A percentile compares a stretch with the other conserved stretches of the same genome.
phyloP scores from a whole-genome alignment of 1,284 basidiomycete species.

The Tilletia caries region DNA sequence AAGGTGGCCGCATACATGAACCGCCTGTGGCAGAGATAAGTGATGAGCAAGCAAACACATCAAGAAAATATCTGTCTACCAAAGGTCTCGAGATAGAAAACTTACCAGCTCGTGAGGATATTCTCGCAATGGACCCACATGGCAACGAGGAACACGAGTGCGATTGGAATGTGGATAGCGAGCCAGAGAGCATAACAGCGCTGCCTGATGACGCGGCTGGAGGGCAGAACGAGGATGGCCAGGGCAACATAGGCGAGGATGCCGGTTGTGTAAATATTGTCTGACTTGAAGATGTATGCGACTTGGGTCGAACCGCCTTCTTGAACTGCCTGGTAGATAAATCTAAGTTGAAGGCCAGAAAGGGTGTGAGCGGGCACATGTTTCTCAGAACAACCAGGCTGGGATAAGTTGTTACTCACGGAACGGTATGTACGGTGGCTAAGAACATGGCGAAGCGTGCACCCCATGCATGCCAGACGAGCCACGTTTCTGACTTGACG shows the following conservation, averaged over 20 bases:
- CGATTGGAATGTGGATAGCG: constrained; percentile 36
- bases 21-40: not conserved
- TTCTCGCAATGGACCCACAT: constrained; percentile 40
- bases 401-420: constrained; percentile 6
- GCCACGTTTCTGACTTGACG: constrained; percentile 39
- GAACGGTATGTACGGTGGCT: constrained; percentile 39
- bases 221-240: constrained; percentile 32
- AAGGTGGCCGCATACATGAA: constrained; percentile 13
- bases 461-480: constrained; percentile 48
- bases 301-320: constrained; percentile 32
- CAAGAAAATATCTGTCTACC: not conserved
- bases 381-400: not conserved
- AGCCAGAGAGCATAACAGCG: constrained; percentile 49
- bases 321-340: constrained; percentile 35
- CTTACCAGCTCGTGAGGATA: constrained; percentile 29
- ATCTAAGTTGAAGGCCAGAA: constrained; percentile 19
- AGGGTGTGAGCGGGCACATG: not conserved
- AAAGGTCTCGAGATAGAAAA: not conserved
- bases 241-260: constrained; percentile 36
- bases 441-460: constrained; percentile 44
- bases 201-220: constrained; percentile 28
- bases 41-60: not conserved
- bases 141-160: constrained; percentile 37
- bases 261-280: constrained; percentile 37
- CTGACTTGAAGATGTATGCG: constrained; percentile 27